Base-by-base conservation (phyloP, 1,284 basidiomycete species). In the Neolentinus lepideus region DNA sequence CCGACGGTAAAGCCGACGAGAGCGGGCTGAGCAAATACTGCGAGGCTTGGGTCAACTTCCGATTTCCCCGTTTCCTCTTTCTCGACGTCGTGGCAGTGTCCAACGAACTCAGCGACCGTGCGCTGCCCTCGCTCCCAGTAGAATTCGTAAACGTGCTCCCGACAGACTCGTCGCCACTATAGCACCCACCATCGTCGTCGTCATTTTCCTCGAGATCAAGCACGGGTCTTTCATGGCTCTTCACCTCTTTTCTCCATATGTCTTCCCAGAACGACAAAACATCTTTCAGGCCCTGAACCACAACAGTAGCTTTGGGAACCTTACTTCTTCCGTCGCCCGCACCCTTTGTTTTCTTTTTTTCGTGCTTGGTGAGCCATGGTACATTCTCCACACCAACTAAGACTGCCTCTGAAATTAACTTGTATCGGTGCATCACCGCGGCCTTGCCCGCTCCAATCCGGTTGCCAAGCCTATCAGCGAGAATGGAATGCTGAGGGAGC, bases 351-450 rank as follows among this genome's bases (percentile, higher is more conserved):
- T 68, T 66, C 51, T 77, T 68, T 54, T 67, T 62, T 3, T 54
- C 66, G 57, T 78, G 77, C 52, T 76, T 73, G 54, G 75, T 74
- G 2, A 89, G 70, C 87, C 89, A 92, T 2, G 87, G 85, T 2
- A 92, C 73, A 26, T 80, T 75, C 54, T 76, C 72, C n/a, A 81
- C 77, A 75, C 80, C 83, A 53, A 76, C 71, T 43, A 78, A 76
- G 33, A 90, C 68, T 48, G 79, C 68, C 59, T 84, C 79, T 61
- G 81, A 81, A 22, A 88, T 67, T 51, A 75, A 63, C 64, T 84
- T 84, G 68, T 90, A 90, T 4, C 88, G 79, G 51, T 78, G 73
- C 76, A 84, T 81, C 27, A 90, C 78, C 43, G 79, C 74, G 31
- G 72, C 74, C 54, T 80, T 75, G 10, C 75, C 74, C 38, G 76